phyloP scores from a whole-genome alignment of 768 basidiomycete species.

The Tricholoma matsutake region DNA sequence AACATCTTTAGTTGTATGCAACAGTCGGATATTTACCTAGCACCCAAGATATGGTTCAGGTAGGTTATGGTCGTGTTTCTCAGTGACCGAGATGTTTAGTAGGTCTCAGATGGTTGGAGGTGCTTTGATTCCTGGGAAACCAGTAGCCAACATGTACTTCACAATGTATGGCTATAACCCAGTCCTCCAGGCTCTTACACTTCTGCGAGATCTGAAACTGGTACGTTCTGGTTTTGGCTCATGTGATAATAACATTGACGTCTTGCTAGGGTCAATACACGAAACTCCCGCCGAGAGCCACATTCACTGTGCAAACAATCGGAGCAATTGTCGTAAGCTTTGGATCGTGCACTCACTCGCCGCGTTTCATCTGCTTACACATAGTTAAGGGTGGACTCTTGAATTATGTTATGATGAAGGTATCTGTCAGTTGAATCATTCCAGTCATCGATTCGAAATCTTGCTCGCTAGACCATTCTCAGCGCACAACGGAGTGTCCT shows the following conservation, averaged over 20 bases:
- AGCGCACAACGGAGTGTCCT: slow-evolving; percentile 37
- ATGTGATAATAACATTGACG: slow-evolving; percentile 6
- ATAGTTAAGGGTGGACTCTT: slow-evolving; percentile 41
- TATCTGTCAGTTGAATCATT: slow-evolving; percentile 26
- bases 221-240: slow-evolving; percentile 10
- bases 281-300: slow-evolving; percentile 58
- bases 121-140: slow-evolving; percentile 42
- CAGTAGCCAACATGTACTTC: slow-evolving; percentile 39
- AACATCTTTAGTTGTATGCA: slow-evolving; percentile 30
- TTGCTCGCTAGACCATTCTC: slow-evolving; percentile 19
- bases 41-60: slow-evolving; percentile 35
- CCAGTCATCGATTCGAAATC: neutral
- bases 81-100: neutral
- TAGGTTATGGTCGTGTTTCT: neutral
- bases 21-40: slow-evolving; percentile 37
- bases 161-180: slow-evolving; percentile 33
- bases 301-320: slow-evolving; percentile 50
- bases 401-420: slow-evolving; percentile 52
- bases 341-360: neutral
- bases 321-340: slow-evolving; percentile 48
- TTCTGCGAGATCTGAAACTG: slow-evolving; percentile 30
- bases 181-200: slow-evolving; percentile 24
- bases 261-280: slow-evolving; percentile 33
- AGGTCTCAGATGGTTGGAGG: slow-evolving; percentile 41
- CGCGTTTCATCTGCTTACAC: neutral